Percentiles rank a stretch among this genome's conserved stretches.
Conservation (phyloP, 139 green algal species). For the Trebouxia sp. region DNA sequence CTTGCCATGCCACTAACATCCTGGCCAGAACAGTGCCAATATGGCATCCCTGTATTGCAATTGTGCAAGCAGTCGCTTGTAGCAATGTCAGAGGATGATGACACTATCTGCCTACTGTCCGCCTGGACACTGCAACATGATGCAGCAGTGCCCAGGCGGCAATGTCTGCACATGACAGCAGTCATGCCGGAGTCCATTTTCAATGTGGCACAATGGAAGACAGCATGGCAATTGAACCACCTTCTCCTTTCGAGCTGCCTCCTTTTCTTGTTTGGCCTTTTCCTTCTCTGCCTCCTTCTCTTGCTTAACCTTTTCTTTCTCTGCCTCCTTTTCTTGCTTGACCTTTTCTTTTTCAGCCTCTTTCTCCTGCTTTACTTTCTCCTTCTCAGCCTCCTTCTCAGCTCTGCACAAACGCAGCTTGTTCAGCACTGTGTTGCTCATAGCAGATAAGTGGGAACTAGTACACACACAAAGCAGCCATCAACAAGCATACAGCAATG, state of each 20-base stretch:
- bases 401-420: slow-evolving; percentile 11
- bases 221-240: not conserved
- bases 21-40: too few species aligned
- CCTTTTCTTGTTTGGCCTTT: not conserved
- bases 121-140: too few species aligned
- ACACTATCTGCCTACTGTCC: too few species aligned
- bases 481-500: too few species aligned
- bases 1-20: too few species aligned
- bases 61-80: too few species aligned
- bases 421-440: not conserved
- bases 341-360: slow-evolving; percentile 17
- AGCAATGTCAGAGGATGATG: too few species aligned
- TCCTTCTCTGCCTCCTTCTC: slow-evolving; percentile 35
- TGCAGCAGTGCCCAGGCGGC: too few species aligned
- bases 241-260: slow-evolving; percentile 6
- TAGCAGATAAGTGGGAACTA: not conserved
- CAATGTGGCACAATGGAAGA: too few species aligned
- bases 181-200: not conserved
- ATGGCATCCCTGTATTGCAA: too few species aligned
- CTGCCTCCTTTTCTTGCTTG: slow-evolving; percentile 35
- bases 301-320: slow-evolving; percentile 30
- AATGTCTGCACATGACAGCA: not conserved
- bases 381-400: slow-evolving; percentile 44
- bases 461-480: not conserved
- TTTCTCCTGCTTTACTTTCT: slow-evolving; percentile 31